Evolutionary conservation across 495 filamentous ascomycete species (phyloP), one percentile per base, ranked within the genome.

Genomic region (Xylaria bambusicola): DNA sequence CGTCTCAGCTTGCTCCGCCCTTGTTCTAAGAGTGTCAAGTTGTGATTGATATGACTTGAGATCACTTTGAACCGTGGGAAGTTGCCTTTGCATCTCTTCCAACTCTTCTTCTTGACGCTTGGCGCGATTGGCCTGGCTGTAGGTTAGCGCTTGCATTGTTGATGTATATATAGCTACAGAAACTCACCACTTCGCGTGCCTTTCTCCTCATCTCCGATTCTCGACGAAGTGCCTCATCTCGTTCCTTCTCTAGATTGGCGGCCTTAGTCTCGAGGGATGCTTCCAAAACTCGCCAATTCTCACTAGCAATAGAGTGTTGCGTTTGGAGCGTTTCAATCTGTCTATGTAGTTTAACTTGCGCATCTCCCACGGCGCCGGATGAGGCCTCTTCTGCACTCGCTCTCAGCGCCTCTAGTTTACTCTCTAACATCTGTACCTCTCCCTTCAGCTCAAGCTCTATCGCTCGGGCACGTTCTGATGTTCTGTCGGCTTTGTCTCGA

Each of bases 271-370:
- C 80, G 45, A 98, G 74, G 0, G 89, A 92, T 12, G 89, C 83
- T 64, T 99, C 93, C 46, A 98, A 89, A 0, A 92, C 90, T 60
- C 97, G 92, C 95, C 95, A 99, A 70, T 98, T 99, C 65, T 96
- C 92, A 60, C 90, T 93, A 2, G 95, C 94, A 50, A 92, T 85
- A 0, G 91, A 87, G 72, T 99, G 96, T 72, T 99, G 95, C 4
- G 89, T 93, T 74, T 98, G 95, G 49, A 99, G 75, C 2, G 91
- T 97, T 78, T 99, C 95, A 27, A 98, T 86, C 73, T 98, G 95
- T 44, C 95, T 85, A 20, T 97, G 77, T 21, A 99, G 79, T 69
- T 97, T 97, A 21, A 88, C 91, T 64, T 96, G 92, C 0, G 90
- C 86, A 68, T 98, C 92, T 6, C 92, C 88, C 6, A 82, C 82